Conservation (phyloP, 331 rosid species). For the Pyracantha coccinea region DNA sequence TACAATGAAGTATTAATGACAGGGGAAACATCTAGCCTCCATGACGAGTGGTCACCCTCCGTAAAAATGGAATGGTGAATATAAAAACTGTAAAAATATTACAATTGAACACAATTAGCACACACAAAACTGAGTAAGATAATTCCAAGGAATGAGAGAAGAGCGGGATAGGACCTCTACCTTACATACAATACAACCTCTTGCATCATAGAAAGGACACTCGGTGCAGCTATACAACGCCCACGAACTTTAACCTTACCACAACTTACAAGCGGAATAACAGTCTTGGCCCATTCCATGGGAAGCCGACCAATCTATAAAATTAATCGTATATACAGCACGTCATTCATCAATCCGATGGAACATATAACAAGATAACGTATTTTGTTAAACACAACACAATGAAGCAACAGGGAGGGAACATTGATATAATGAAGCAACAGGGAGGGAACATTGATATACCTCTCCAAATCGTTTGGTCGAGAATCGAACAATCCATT, state of each 20-base stretch:
- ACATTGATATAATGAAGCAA: background rate
- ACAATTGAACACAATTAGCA: slow-evolving; percentile 4
- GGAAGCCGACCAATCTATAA: slow-evolving; percentile 81
- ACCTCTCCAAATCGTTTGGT: slow-evolving; percentile 88
- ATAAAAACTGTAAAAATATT: slow-evolving; percentile 46
- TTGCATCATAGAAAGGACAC: slow-evolving; percentile 54
- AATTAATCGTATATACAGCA: background rate
- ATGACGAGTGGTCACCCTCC: slow-evolving; percentile 34
- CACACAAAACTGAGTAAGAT: background rate
- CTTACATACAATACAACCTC: slow-evolving; percentile 62
- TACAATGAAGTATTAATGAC: slow-evolving; percentile 39
- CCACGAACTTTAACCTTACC: slow-evolving; percentile 52
- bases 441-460: background rate
- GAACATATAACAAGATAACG: too few relatives aligned
- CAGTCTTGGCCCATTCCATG: slow-evolving; percentile 76
- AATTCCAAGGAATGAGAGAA: background rate
- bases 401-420: background rate
- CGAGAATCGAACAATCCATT: slow-evolving; percentile 66
- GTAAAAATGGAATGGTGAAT: slow-evolving; percentile 42
- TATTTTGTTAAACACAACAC: background rate
- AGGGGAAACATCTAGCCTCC: slow-evolving; percentile 55
- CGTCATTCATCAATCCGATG: background rate
- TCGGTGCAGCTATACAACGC: slow-evolving; percentile 60
- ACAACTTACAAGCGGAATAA: slow-evolving; percentile 52
- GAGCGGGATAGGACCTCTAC: slow-evolving; percentile 19